These are phyloP conservation scores for Cyathus striatus DNA, from an alignment of 768 basidiomycete species.

Conservation along the genomic window DNA sequence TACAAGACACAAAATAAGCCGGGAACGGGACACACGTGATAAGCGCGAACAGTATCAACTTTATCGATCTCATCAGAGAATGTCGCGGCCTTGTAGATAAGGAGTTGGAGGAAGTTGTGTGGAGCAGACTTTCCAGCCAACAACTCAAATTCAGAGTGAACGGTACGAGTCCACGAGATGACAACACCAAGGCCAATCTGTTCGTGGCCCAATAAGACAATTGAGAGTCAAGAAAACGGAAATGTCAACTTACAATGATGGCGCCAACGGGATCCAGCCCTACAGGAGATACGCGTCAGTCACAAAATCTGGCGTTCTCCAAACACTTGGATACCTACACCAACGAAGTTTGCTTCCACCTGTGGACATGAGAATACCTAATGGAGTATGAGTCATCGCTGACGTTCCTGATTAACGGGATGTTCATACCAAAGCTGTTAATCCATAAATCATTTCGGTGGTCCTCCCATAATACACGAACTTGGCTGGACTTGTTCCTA, in stretches of 20 bases:
- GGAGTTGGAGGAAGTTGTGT: slow-evolving; percentile 82
- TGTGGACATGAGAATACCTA: slow-evolving; percentile 79
- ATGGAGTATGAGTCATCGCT: slow-evolving; percentile 1
- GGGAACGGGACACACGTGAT: slow-evolving; percentile 56
- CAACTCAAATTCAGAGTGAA: slow-evolving; percentile 77
- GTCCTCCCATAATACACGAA: slow-evolving; percentile 94
- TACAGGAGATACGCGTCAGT: slow-evolving; percentile 15
- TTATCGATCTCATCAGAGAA: slow-evolving; percentile 84
- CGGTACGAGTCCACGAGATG: slow-evolving; percentile 67
- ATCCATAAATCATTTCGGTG: slow-evolving; percentile 91
- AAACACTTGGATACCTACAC: slow-evolving; percentile 52
- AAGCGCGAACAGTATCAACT: slow-evolving; percentile 90
- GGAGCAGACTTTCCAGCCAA: slow-evolving; percentile 92
- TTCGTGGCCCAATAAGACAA: background rate
- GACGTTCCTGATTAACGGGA: background rate
- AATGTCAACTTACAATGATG: slow-evolving; percentile 49
- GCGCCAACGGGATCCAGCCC: slow-evolving; percentile 78
- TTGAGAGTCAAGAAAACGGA: slow-evolving; percentile 4
- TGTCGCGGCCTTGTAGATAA: slow-evolving; percentile 90
- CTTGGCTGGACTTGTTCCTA: slow-evolving; percentile 82
- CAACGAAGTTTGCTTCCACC: slow-evolving; percentile 76
- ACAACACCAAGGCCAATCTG: slow-evolving; percentile 82
- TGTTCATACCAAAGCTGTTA: slow-evolving; percentile 63
- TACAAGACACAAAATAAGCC: slow-evolving; percentile 5
- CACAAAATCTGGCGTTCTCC: slow-evolving; percentile 4